phyloP scores from a whole-genome alignment of 129 eudicot genomes.

The Gnaphalium uliginosum region DNA sequence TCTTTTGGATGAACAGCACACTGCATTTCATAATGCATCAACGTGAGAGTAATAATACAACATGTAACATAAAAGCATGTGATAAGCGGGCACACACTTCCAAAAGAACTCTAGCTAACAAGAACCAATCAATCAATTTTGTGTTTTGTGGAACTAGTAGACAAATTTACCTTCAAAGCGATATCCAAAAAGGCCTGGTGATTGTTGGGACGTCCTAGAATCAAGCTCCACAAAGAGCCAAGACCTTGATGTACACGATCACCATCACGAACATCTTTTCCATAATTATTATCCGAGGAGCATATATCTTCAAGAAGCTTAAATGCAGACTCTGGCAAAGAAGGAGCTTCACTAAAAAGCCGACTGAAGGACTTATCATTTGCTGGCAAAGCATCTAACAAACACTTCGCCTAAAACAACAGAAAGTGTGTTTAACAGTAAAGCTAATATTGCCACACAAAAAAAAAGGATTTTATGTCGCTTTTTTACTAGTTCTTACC shows the following conservation, averaged over 20 bases:
- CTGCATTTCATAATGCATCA: conserved; percentile 47
- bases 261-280: conserved; percentile 65
- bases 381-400: conserved; percentile 80
- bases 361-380: conserved; percentile 92
- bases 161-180: conserved; percentile 67
- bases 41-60: conserved; percentile 27
- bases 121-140: neutral
- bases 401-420: conserved; percentile 62
- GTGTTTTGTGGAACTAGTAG: conserved; percentile 1
- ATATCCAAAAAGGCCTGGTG: conserved; percentile 82
- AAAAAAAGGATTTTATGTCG: neutral
- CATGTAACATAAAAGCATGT: conserved; percentile 3
- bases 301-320: conserved; percentile 75
- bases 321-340: conserved; percentile 69
- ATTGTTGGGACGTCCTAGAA: conserved; percentile 66
- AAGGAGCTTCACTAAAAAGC: conserved; percentile 88
- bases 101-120: neutral
- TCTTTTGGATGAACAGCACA: conserved; percentile 89
- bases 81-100: neutral
- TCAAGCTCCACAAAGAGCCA: conserved; percentile 87
- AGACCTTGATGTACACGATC: conserved; percentile 97
- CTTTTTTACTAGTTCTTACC: conserved; percentile 45
- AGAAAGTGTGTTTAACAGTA: neutral
- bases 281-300: conserved; percentile 44
- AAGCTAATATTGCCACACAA: neutral